phyloP scores from a whole-genome alignment of 2,329 filamentous ascomycete species.

The Onygena corvina region DNA sequence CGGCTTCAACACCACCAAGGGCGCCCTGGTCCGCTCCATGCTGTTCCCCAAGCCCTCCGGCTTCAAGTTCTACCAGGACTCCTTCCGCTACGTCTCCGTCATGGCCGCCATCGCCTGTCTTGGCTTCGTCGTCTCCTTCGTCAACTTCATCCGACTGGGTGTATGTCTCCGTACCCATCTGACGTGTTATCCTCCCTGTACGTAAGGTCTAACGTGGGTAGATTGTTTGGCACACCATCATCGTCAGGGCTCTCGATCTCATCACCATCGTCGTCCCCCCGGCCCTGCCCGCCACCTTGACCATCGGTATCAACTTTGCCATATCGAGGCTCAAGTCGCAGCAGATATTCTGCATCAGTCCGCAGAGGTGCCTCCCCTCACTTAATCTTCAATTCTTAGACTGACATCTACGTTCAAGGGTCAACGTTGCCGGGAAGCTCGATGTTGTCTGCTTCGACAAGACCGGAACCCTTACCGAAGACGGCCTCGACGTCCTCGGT shows the following conservation, averaged over 20 bases:
- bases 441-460: slow-evolving; percentile 80
- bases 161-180: no score
- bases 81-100: slow-evolving; percentile 93
- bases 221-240: slow-evolving; percentile 77
- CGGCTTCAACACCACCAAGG: slow-evolving; percentile 96
- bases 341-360: slow-evolving; percentile 94
- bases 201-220: slow-evolving; percentile 24
- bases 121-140: slow-evolving; percentile 79
- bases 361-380: slow-evolving; percentile 47
- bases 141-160: slow-evolving; percentile 80
- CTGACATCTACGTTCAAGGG: slow-evolving; percentile 36
- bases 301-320: slow-evolving; percentile 94
- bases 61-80: slow-evolving; percentile 97
- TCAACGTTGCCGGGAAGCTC: slow-evolving; percentile 90
- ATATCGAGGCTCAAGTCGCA: slow-evolving; percentile 73
- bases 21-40: slow-evolving; percentile 91
- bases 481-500: slow-evolving; percentile 86
- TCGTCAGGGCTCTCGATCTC: slow-evolving; percentile 81
- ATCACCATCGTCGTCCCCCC: slow-evolving; percentile 97
- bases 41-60: slow-evolving; percentile 95
- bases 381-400: not conserved
- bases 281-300: slow-evolving; percentile 83
- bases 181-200: not conserved
- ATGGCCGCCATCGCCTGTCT: slow-evolving; percentile 79
- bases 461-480: slow-evolving; percentile 67